phyloP scores from a whole-genome alignment of 352 stramenopile genomes.

The Blastocystis sp. region DNA sequence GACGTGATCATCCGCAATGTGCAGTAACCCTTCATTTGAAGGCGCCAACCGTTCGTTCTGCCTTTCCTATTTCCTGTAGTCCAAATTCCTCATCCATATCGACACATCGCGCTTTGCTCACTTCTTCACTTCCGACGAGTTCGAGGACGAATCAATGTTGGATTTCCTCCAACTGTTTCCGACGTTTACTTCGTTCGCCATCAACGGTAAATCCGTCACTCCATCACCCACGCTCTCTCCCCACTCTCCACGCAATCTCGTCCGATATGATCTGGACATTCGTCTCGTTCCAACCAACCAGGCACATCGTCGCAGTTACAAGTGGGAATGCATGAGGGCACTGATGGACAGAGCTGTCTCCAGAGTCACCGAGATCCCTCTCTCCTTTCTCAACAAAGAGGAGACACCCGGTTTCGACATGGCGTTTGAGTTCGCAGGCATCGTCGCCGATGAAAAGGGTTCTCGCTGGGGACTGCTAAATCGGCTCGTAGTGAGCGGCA shows the following conservation, averaged over 20 bases:
- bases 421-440: not conserved
- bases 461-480: not conserved
- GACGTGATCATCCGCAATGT: not conserved
- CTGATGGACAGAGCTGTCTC: not conserved
- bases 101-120: not conserved
- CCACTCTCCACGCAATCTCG: not conserved
- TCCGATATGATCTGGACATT: not conserved
- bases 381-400: not conserved
- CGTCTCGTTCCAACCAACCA: not conserved
- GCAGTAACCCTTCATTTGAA: not conserved
- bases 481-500: not conserved
- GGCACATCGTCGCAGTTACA: not conserved
- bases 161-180: not conserved
- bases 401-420: not conserved
- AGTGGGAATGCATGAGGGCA: not conserved
- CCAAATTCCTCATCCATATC: not conserved
- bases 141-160: not conserved
- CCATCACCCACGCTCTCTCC: not conserved
- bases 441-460: not conserved
- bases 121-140: slow-evolving; percentile 19
- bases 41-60: not conserved
- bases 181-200: not conserved
- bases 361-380: not conserved
- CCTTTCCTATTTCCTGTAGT: not conserved
- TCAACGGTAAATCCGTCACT: not conserved